Base-by-base conservation (phyloP, 192 early-diverging fungal species). In the Irineochytrium annulatum region DNA sequence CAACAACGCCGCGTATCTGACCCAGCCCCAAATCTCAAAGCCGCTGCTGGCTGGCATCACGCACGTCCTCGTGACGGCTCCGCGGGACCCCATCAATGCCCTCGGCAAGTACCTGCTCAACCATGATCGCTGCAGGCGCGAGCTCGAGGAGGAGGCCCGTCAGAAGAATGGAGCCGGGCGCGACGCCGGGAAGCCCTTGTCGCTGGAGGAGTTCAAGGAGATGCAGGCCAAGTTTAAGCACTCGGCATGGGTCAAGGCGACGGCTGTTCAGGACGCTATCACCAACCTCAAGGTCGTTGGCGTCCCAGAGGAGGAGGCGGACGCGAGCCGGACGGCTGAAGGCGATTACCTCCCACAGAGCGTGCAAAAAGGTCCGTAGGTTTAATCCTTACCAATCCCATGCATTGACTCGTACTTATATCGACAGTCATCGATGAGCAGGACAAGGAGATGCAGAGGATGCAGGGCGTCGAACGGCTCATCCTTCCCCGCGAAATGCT, bases 211-310 rank as follows among this genome's bases (percentile, higher is more conserved):
- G 46, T 5, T 49, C 46, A 49, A 22, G 46, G 26, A 8, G 5
- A 49, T 49, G 46, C 46, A 49, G 46, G 11, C 46, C 11, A 49
- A 24, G 46, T 49, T 49, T 24, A 49, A 49, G 24, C 6, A 5
- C 8, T 49, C 46, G 13, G 26, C 5, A 14, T 49, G 46, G 46
- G 46, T 24, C 11, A 8, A 24, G 46, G 46, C 46, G 26, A 24
- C 46, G 17, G 46, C 46, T n/a, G n/a, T n/a, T n/a, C n/a, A n/a
- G n/a, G n/a, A n/a, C n/a, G n/a, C n/a, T n/a, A n/a, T n/a, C n/a
- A n/a, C n/a, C n/a, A n/a, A n/a, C n/a, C n/a, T n/a, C n/a, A n/a
- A n/a, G n/a, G n/a, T n/a, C n/a, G n/a, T n/a, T n/a, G n/a, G n/a
- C n/a, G n/a, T n/a, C n/a, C n/a, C n/a, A n/a, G n/a, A n/a, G n/a